A percentile compares a stretch with the other conserved stretches of the same genome.
phyloP scores from a whole-genome alignment of 1,284 basidiomycete genomes.

The Heterobasidion annosum region DNA sequence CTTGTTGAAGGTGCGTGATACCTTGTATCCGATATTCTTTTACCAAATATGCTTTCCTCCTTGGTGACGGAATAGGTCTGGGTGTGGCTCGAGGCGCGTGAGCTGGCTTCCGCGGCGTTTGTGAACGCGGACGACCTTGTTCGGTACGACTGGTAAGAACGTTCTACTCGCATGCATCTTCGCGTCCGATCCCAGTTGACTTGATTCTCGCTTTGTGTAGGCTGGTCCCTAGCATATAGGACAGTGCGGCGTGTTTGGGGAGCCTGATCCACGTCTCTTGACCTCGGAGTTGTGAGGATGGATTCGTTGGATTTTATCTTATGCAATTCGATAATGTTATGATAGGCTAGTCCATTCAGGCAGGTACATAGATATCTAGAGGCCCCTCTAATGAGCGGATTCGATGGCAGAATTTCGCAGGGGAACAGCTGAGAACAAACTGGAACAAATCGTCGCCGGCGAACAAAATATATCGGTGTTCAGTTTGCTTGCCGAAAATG shows the following conservation, averaged over 20 bases:
- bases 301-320: too few species aligned
- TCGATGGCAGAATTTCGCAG: too few species aligned
- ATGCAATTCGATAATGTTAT: too few species aligned
- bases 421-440: too few species aligned
- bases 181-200: neutral
- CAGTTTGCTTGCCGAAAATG: neutral
- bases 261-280: too few species aligned
- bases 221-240: constrained; percentile 22
- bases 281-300: too few species aligned
- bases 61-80: constrained; percentile 42
- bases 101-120: constrained; percentile 71
- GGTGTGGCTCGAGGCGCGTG: constrained; percentile 86
- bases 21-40: neutral
- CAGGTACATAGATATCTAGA: too few species aligned
- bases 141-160: constrained; percentile 67
- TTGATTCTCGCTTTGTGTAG: constrained; percentile 9
- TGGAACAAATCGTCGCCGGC: too few species aligned
- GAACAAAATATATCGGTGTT: too few species aligned
- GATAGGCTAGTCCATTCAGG: too few species aligned
- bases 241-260: too few species aligned
- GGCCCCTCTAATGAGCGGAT: too few species aligned
- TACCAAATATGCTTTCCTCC: neutral
- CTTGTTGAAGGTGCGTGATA: constrained; percentile 63
- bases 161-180: neutral
- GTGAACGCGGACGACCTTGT: constrained; percentile 73